Evolutionary conservation across 2,329 filamentous ascomycete genomes (phyloP), one percentile per base, ranked within the genome.

Genomic region (Parastagonospora nodorum): DNA sequence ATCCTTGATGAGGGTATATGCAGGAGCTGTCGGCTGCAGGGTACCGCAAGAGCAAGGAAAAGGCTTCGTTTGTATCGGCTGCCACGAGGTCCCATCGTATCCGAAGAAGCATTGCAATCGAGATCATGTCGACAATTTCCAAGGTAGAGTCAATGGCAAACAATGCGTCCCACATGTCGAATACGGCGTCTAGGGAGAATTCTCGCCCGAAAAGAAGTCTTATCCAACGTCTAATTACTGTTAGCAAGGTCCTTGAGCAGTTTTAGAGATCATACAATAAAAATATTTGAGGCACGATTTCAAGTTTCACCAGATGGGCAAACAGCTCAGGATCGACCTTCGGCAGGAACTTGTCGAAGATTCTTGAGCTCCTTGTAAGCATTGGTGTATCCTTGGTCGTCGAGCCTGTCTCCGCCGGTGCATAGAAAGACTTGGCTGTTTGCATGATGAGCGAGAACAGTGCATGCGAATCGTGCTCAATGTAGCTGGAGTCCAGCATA

Each of bases 241-340:
- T 74, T 42, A 72, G 69, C 24, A 30, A 11, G 39, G 15, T 6
- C 8, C n/a, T 8, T 9, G 2, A 27, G 8, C n/a, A 28, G 4
- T 1, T 37, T 24, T 11, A 16, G 9, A 14, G 10, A 45, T 69
- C 83, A 72, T 75, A 94, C 89, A 97, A 95, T 19, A 97, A 78
- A 68, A 97, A 99, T 43, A 99, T 93, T 65, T 99, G 94, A 1
- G 94, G 94, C n/a, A 97, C 77, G 54, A 99, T 87, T 53, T 97
- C 93, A 40, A 97, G 87, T 52, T 85, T 83, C 51, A 86, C 87
- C 14, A 99, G 81, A 71, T 97, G 92, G 19, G 81, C 80, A 11
- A 90, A 88, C 27, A 97, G 81, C 66, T 92, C 88, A n/a, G 89
- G 87, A 68, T 97, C 94, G 28, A 91, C 81, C 57, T 86, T 87